Percentiles rank a stretch among this genome's conserved stretches.
These are phyloP conservation scores for Cladosporium sp. DNA, from an alignment of 2,329 filamentous ascomycete species.

Conservation along the genomic window DNA sequence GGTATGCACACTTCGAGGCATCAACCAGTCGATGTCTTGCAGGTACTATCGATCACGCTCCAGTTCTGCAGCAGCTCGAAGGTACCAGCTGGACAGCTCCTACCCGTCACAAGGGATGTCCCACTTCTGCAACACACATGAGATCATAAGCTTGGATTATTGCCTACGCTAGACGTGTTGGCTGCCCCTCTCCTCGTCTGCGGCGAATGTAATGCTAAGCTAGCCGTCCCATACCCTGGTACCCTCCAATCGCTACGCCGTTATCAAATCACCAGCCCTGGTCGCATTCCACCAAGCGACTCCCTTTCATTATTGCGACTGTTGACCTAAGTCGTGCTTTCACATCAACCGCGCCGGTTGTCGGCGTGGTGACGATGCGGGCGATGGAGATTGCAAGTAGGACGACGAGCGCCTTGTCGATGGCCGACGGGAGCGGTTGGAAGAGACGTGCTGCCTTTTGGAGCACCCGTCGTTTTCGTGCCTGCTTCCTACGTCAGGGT, in stretches of 20 bases:
- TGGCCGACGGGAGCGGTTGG: not conserved
- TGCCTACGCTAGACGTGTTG: not conserved
- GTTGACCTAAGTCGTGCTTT: not conserved
- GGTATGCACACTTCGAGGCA: too few relatives aligned
- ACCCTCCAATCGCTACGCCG: not conserved
- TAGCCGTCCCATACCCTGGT: conserved; percentile 1
- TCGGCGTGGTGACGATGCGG: not conserved
- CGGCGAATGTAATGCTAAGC: not conserved
- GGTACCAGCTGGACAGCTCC: too few relatives aligned
- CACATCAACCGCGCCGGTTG: not conserved
- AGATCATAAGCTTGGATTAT: not conserved
- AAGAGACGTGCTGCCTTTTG: conserved; percentile 44
- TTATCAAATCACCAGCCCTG: not conserved
- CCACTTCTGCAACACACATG: not conserved
- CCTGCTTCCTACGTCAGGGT: conserved; percentile 40
- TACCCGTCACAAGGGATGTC: not conserved
- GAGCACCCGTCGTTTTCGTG: conserved; percentile 75
- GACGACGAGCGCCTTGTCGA: not conserved
- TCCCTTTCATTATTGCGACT: not conserved
- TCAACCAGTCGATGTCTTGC: too few relatives aligned
- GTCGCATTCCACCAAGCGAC: conserved; percentile 1
- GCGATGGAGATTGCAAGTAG: conserved; percentile 1
- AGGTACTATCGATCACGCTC: not conserved
- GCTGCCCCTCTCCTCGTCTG: not conserved
- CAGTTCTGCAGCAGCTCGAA: too few relatives aligned